These are phyloP conservation scores for Ceratobasidium theobromae DNA, from an alignment of 1,284 basidiomycete species.

Conservation along the genomic window DNA sequence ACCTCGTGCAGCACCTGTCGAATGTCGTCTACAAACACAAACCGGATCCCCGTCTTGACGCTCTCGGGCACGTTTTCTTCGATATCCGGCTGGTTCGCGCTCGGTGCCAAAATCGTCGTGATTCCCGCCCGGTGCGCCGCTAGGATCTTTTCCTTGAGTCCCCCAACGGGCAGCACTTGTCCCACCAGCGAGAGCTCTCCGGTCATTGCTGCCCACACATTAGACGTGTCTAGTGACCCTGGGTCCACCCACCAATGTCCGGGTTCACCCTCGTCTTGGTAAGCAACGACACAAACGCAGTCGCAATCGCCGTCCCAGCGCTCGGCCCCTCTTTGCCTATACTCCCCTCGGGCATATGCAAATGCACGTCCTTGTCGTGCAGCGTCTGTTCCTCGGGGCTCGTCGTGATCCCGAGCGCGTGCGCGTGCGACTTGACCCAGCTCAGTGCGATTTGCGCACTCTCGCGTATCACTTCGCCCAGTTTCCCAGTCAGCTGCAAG, in stretches of 20 bases:
- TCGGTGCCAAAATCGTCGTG: conserved; percentile 85
- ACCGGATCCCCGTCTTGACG: conserved; percentile 89
- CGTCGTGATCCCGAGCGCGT: conserved; percentile 81
- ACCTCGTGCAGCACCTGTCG: conserved; percentile 84
- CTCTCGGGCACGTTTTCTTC: conserved; percentile 94
- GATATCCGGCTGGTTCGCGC: conserved; percentile 85
- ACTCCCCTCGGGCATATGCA: conserved; percentile 96
- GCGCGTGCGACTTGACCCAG: conserved; percentile 91
- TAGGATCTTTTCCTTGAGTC: conserved; percentile 93
- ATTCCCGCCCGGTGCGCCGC: conserved; percentile 93
- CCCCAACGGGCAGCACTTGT: conserved; percentile 90
- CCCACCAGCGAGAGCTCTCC: conserved; percentile 92
- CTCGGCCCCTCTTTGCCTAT: conserved; percentile 98
- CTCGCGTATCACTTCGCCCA: conserved; percentile 97
- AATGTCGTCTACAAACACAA: conserved; percentile 92
- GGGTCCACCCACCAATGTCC: conserved; percentile 69
- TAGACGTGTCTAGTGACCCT: conserved; percentile 6
- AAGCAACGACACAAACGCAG: conserved; percentile 89
- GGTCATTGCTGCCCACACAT: conserved; percentile 74
- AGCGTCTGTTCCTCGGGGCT: conserved; percentile 73
- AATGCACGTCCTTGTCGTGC: conserved; percentile 82
- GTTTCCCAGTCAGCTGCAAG: conserved; percentile 91
- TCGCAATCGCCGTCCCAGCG: conserved; percentile 90
- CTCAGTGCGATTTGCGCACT: conserved; percentile 91
- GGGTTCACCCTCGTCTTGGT: conserved; percentile 79